These are phyloP conservation scores for Acacia confusa DNA, from an alignment of 306 rosid genomes.

Conservation along the genomic window DNA sequence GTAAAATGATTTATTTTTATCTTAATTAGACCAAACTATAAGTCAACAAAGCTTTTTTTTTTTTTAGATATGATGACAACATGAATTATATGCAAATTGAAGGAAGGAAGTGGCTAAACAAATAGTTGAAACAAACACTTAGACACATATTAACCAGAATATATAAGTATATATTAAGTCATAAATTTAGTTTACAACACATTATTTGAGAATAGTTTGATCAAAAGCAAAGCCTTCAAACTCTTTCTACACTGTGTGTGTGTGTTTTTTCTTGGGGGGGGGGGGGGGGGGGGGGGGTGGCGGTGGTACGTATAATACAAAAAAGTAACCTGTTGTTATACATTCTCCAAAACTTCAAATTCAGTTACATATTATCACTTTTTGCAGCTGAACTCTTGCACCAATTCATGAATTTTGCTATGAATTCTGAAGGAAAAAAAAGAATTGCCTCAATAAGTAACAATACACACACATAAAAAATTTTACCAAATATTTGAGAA, in stretches of 20 bases:
- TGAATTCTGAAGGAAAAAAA: constrained; percentile 10
- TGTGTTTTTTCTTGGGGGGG: too few species aligned
- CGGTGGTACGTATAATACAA: too few species aligned
- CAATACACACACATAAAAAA: background rate
- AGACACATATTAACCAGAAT: background rate
- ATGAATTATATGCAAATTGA: background rate
- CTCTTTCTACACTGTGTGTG: background rate
- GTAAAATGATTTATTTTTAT: too few species aligned
- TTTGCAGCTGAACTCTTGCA: background rate
- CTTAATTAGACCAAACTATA: too few species aligned
- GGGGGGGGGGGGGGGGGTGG: too few species aligned
- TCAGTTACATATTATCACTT: background rate
- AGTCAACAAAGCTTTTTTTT: too few species aligned
- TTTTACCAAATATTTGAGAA: too few species aligned
- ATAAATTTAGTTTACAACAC: background rate
- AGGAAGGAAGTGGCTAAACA: background rate
- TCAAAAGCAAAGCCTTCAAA: background rate
- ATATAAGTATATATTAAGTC: background rate
- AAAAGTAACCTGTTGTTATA: too few species aligned
- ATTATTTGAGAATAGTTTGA: background rate
- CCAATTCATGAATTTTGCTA: constrained; percentile 19
- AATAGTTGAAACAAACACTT: background rate
- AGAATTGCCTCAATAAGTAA: background rate
- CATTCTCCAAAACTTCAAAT: background rate
- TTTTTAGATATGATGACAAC: too few species aligned